Conservation (phyloP, 805 yeast genomes). For the Ogataea nitratoaversa region DNA sequence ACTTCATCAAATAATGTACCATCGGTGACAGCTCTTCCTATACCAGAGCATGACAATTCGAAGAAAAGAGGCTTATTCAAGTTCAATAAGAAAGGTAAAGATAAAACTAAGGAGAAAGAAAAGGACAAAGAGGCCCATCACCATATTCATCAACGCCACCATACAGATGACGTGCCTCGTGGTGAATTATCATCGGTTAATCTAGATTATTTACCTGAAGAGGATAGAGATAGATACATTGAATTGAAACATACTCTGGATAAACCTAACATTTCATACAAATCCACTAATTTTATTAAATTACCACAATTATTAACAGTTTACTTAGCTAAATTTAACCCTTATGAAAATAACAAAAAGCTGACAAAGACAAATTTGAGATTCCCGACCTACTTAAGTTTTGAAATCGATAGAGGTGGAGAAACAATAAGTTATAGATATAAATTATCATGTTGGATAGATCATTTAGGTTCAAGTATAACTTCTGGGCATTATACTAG, state of each 20-base stretch:
- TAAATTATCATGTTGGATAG: slow-evolving; percentile 57
- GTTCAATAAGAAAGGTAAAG: slow-evolving; percentile 12
- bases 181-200: neutral
- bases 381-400: slow-evolving; percentile 23
- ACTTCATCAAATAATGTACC: neutral
- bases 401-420: slow-evolving; percentile 40
- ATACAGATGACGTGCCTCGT: slow-evolving; percentile 1
- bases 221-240: slow-evolving; percentile 20
- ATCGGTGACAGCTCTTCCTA: neutral
- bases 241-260: slow-evolving; percentile 14
- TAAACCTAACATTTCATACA: slow-evolving; percentile 26
- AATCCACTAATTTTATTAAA: slow-evolving; percentile 30
- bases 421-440: slow-evolving; percentile 35
- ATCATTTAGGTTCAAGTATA: slow-evolving; percentile 60
- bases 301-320: slow-evolving; percentile 31
- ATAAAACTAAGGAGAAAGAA: slow-evolving; percentile 4
- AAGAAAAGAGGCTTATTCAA: slow-evolving; percentile 31
- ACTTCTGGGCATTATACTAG: slow-evolving; percentile 78
- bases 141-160: slow-evolving; percentile 1
- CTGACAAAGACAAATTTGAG: slow-evolving; percentile 20
- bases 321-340: slow-evolving; percentile 31
- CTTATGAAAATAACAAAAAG: slow-evolving; percentile 27
- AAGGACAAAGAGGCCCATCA: neutral
- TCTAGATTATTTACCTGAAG: slow-evolving; percentile 13
- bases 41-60: slow-evolving; percentile 16